Conservation (phyloP, 345 rosid genomes). For the Aquilaria yunnanensis region DNA sequence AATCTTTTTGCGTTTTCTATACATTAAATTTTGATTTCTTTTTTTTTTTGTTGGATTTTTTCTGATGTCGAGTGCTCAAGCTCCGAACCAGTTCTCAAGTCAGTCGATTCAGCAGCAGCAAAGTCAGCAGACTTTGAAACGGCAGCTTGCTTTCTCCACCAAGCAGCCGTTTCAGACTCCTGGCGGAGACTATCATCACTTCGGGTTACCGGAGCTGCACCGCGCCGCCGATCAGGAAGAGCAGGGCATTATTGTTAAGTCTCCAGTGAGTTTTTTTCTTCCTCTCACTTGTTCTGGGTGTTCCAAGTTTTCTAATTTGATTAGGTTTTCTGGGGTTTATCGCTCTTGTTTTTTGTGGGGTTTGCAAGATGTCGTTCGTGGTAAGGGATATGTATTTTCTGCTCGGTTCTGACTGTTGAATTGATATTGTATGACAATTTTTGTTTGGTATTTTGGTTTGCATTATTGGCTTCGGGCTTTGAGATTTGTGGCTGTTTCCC, state of each 20-base stretch:
- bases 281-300: no score
- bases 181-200: conserved; percentile 54
- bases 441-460: not conserved
- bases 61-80: conserved; percentile 43
- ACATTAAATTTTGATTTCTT: not conserved
- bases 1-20: conserved; percentile 8
- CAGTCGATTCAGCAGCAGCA: conserved; percentile 15
- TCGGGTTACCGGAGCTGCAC: conserved; percentile 30
- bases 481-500: not conserved
- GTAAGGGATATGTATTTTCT: conserved; percentile 11
- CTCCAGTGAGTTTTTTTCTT: conserved; percentile 41
- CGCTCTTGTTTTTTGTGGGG: not conserved
- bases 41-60: not conserved
- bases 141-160: conserved; percentile 49
- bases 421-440: not conserved
- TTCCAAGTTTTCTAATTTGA: not conserved
- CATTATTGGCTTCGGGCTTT: not conserved
- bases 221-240: conserved; percentile 36
- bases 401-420: not conserved
- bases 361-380: not conserved
- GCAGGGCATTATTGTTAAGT: conserved; percentile 48
- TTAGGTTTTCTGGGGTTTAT: conserved; percentile 8
- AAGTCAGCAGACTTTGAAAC: conserved; percentile 18
- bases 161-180: conserved; percentile 58
- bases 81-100: conserved; percentile 15